Evolutionary conservation across 1,139 yeast species (phyloP), one percentile per base, ranked within the genome.

Genomic region (Saccharomyces hybrid): DNA sequence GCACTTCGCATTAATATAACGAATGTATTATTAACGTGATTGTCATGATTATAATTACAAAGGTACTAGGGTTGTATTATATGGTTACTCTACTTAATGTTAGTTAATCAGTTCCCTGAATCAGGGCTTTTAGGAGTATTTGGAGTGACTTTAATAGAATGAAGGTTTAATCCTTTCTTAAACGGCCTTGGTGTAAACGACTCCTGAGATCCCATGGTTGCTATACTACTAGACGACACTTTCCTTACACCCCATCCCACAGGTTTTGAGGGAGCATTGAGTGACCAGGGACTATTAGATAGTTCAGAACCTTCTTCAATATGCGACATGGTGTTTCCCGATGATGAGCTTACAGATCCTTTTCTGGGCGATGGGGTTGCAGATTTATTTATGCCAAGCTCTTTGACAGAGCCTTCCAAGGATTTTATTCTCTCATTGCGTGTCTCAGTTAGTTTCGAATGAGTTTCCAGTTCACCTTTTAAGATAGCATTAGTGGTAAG

Each of bases 201-300:
- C n/a, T 61, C 64, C 44, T 57, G 61, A 4, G 61, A 57, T 7
- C 51, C 52, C 2, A 48, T 53, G 4, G 59, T 53, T 11, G 55
- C 47, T 3, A 54, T 52, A 41, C 58, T 57, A 13, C 54, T 50
- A 5, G 57, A 42, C 2, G 62, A 58, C 20, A 54, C 57, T 44
- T 59, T 59, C 28, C 59, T 53, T 6, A 51, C 50, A 23, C 57
- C 57, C 56, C 59, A 53, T 20, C 16, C 41, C 11, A 28, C 25
- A 14, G 23, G 51, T 16, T 46, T 29, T 51, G 46, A 29, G 8
- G 57, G 49, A 32, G 55, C 48, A 4, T 56, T 56, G 16, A 54
- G 52, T 32, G 59, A 56, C 56, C 60, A 55, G 29, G 60, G 56
- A 16, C 55, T 48, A 31, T 56, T 54, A 28, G 52, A 50, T 6